These are phyloP conservation scores for Phaffomyces antillensis DNA, from an alignment of 805 yeast species.

Conservation along the genomic window DNA sequence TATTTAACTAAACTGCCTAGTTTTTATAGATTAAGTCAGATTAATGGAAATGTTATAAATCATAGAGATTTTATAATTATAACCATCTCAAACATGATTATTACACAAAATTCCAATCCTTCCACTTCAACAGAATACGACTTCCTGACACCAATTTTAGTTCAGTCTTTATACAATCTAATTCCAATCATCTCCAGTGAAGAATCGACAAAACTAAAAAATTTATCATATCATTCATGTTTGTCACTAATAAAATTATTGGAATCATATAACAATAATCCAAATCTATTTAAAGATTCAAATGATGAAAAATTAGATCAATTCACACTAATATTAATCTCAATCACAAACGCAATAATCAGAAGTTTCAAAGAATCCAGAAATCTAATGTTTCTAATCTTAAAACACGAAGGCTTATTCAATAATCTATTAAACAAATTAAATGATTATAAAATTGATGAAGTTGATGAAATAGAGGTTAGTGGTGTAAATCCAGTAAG, in stretches of 20 bases:
- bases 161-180: conserved; percentile 56
- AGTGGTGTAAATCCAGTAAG: background rate
- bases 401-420: conserved; percentile 29
- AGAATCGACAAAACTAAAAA: conserved; percentile 28
- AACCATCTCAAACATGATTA: conserved; percentile 37
- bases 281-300: conserved; percentile 18
- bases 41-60: conserved; percentile 35
- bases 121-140: conserved; percentile 12
- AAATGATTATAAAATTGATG: conserved; percentile 5
- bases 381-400: conserved; percentile 44
- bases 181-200: conserved; percentile 33
- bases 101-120: too few species aligned
- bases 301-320: conserved; percentile 41
- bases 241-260: conserved; percentile 35
- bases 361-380: conserved; percentile 45
- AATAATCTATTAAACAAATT: conserved; percentile 7
- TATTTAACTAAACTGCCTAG: conserved; percentile 47
- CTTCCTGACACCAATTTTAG: conserved; percentile 39
- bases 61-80: conserved; percentile 57
- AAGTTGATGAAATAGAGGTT: conserved; percentile 1
- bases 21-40: conserved; percentile 36
- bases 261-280: conserved; percentile 23
- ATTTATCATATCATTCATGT: conserved; percentile 46
- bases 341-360: conserved; percentile 46
- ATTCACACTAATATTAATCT: conserved; percentile 50